Base-by-base conservation (phyloP, 371 early-diverging fungal species). In the Amoeboaphelidium protococcarum region DNA sequence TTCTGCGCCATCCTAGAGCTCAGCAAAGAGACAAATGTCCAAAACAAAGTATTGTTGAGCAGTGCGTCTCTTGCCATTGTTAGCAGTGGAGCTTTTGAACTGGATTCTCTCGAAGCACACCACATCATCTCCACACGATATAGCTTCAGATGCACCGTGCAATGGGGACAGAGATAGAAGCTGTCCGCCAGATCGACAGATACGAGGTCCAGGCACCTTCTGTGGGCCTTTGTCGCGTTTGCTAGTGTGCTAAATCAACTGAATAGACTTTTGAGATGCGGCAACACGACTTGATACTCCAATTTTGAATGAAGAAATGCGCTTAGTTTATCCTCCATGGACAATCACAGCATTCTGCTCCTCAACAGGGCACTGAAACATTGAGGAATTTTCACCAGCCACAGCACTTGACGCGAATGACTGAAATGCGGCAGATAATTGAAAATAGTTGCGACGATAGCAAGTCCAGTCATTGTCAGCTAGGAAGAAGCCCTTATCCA, bases 191-290 rank as follows among this genome's bases (percentile, higher is more conserved):
- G 25, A 46, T 2, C 52, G 54, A 27, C 56, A 55, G 2, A 72
- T 60, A 46, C 65, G 69, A 19, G 72, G 71, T 13, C 53, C 50
- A 13, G 85, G 85, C 19, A 68, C 67, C 3, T 64, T 69, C 55
- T 85, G 84, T 3, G 88, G 86, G 0, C 88, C 88, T 53, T 84
- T 84, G 60, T 88, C 88, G 40, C 91, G 75, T 59, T 90, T 90
- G 16, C 87, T 74, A 3, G 91, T 88, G 51, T 86, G 87, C 59
- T 90, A 88, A 16, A 87, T 73, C 3, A 90, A 61, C 26, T 82
- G 82, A 25, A 90, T 74, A 16, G 60, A 58, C 50, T 73, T 72
- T 45, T 76, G 78, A 46, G 69, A 71, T 49, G 68, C 69, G 24
- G 73, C 68, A n/a, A 81, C 73, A 12, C 72, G 72, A 13, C 86